Conservation (phyloP, 2,329 filamentous ascomycete species). For the Epichloe amarillans region DNA sequence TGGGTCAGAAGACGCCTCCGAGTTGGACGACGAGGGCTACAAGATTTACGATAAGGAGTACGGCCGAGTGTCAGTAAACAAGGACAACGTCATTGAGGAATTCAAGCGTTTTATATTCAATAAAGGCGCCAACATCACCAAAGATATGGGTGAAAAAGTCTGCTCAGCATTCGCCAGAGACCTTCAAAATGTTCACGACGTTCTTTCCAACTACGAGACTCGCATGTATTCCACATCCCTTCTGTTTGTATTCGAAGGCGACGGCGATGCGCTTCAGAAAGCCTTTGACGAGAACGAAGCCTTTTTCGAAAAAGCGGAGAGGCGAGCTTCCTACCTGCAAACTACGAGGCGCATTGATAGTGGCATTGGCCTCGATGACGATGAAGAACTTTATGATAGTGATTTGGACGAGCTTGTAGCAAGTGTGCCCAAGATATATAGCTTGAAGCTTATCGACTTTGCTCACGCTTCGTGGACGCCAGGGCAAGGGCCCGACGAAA, state of each 20-base stretch:
- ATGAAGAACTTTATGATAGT: slow-evolving; percentile 23
- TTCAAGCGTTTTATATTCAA: slow-evolving; percentile 48
- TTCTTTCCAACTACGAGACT: slow-evolving; percentile 42
- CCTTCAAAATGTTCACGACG: slow-evolving; percentile 36
- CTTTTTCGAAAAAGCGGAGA: slow-evolving; percentile 36
- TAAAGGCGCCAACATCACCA: slow-evolving; percentile 41
- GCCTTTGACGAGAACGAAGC: slow-evolving; percentile 42
- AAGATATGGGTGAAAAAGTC: slow-evolving; percentile 42
- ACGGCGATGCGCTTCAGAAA: slow-evolving; percentile 38
- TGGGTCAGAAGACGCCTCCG: slow-evolving; percentile 36
- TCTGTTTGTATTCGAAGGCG: slow-evolving; percentile 52
- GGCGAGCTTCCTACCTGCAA: slow-evolving; percentile 12
- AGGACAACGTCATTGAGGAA: slow-evolving; percentile 39
- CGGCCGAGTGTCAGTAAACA: slow-evolving; percentile 38
- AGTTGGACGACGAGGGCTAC: slow-evolving; percentile 42
- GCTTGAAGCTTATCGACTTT: slow-evolving; percentile 89
- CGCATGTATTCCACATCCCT: slow-evolving; percentile 52
- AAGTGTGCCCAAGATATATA: slow-evolving; percentile 52
- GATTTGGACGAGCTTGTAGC: slow-evolving; percentile 35
- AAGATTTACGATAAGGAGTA: slow-evolving; percentile 51
- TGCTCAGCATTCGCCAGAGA: slow-evolving; percentile 40
- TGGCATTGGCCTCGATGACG: slow-evolving; percentile 36
- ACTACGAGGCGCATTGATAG: slow-evolving; percentile 39
- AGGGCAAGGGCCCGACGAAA: slow-evolving; percentile 75
- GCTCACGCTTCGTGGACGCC: slow-evolving; percentile 80